phyloP scores from a whole-genome alignment of 495 filamentous ascomycete genomes.

The Tricharina praecox region DNA sequence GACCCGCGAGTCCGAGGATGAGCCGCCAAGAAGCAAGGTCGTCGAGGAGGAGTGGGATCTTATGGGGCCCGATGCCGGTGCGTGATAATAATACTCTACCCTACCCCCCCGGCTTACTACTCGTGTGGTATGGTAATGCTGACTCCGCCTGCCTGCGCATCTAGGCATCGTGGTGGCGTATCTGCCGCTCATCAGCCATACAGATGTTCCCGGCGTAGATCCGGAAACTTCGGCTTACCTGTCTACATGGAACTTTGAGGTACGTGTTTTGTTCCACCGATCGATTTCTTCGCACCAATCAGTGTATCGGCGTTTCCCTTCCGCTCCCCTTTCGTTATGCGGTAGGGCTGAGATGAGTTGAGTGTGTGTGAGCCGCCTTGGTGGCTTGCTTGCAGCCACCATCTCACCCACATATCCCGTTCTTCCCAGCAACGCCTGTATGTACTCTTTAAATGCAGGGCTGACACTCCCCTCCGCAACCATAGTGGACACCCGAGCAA shows the following conservation, averaged over 20 bases:
- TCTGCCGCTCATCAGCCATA: slow-evolving; percentile 74
- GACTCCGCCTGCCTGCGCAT: no score
- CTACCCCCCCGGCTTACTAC: slow-evolving; percentile 2
- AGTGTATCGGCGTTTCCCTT: no score
- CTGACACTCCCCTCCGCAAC: neutral
- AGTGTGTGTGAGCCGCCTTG: neutral
- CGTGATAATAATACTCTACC: no score
- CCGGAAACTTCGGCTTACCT: slow-evolving; percentile 68
- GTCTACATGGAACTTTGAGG: slow-evolving; percentile 90
- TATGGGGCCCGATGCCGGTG: slow-evolving; percentile 56
- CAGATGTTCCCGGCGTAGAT: slow-evolving; percentile 58
- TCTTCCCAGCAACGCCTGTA: no score
- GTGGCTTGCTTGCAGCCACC: slow-evolving; percentile 2
- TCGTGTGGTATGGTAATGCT: no score
- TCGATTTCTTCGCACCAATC: no score
- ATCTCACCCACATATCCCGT: no score
- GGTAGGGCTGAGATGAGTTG: slow-evolving; percentile 3
- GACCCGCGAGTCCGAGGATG: slow-evolving; percentile 41
- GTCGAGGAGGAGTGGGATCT: slow-evolving; percentile 55
- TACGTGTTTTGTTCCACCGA: slow-evolving; percentile 8
- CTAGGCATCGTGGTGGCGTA: slow-evolving; percentile 61
- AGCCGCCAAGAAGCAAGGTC: slow-evolving; percentile 43
- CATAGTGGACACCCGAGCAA: slow-evolving; percentile 59
- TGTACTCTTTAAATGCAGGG: no score
- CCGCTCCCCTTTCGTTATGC: neutral